Percentiles rank a stretch among this genome's conserved stretches.
phyloP scores from a whole-genome alignment of 345 rosid species.

The Gossypium ekmanianum region DNA sequence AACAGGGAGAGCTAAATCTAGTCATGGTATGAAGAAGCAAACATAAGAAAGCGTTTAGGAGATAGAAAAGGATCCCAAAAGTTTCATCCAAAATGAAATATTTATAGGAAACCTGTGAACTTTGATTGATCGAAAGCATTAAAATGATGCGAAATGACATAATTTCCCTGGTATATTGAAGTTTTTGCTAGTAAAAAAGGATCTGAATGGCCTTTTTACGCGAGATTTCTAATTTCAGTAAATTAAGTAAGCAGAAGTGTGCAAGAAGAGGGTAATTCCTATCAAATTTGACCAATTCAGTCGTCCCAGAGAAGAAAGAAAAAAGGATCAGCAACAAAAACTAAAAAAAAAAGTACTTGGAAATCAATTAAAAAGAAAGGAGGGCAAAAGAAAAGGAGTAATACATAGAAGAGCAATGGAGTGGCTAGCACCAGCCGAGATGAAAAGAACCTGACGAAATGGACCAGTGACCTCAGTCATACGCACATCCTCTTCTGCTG shows the following conservation, averaged over 20 bases:
- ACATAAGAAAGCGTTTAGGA: too few species aligned
- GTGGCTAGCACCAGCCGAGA: conserved; percentile 97
- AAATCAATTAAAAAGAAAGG: neutral
- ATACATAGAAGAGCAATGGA: conserved; percentile 89
- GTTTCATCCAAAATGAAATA: too few species aligned
- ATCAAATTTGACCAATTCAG: neutral
- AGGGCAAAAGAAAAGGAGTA: neutral
- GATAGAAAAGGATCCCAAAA: too few species aligned
- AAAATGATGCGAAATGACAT: neutral
- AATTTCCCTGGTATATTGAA: neutral
- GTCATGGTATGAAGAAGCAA: neutral
- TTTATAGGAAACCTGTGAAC: neutral
- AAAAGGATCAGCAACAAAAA: neutral
- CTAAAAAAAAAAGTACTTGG: too few species aligned
- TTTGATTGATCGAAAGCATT: neutral
- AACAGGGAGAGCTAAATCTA: neutral
- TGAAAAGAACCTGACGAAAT: conserved; percentile 57
- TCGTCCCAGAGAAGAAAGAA: neutral
- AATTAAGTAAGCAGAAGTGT: neutral
- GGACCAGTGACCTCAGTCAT: conserved; percentile 44
- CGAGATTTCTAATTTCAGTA: neutral
- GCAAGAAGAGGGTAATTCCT: neutral
- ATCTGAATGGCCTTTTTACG: neutral
- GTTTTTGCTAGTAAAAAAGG: neutral
- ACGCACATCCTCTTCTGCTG: conserved; percentile 34